Evolutionary conservation across 1,284 basidiomycete species (phyloP), one percentile per base, ranked within the genome.

Genomic region (Boletus semigastroideus): DNA sequence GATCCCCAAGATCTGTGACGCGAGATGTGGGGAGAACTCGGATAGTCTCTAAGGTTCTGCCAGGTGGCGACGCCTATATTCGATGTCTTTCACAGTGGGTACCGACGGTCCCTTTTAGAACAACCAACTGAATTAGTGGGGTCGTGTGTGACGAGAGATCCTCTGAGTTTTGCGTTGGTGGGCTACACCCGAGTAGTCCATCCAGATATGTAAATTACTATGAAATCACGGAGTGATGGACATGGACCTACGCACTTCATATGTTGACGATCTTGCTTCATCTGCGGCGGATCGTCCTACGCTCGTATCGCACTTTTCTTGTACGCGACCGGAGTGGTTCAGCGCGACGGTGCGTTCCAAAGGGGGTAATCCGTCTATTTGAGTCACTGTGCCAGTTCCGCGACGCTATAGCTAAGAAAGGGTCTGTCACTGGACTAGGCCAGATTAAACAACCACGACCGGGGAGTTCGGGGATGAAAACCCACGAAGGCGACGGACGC

Each of bases 401-500:
- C 28, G 42, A 62, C 33, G 11, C 12, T 47, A 13, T 41, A 46
- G 20, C 44, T 41, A 30, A 48, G 40, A 45, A 25, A 37, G n/a
- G 31, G 5, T 25, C 30, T 38, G n/a, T 41, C 10, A n/a, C 38
- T 44, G 30, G 20, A 36, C 25, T 7, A 41, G 20, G 33, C 17
- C n/a, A 20, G 25, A 37, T 45, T 56, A 39, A 30, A 42, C 19
- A 25, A 14, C 51, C 42, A 37, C 13, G 11, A n/a, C 20, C 46
- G 50, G 57, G 58, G 64, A 59, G 40, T 44, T 47, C 51, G 55
- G 63, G 1, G 14, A 45, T 41, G 27, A 49, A 54, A 59, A 61
- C 39, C 40, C 25, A 43, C 52, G 54, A 59, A 49, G 49, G 44
- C 43, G 51, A 30, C 48, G 57, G 61, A 44, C 14, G 27, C 13